A percentile compares a stretch with the other conserved stretches of the same genome.
Conservation (phyloP, 345 rosid genomes). For the Fremontodendron californicum region DNA sequence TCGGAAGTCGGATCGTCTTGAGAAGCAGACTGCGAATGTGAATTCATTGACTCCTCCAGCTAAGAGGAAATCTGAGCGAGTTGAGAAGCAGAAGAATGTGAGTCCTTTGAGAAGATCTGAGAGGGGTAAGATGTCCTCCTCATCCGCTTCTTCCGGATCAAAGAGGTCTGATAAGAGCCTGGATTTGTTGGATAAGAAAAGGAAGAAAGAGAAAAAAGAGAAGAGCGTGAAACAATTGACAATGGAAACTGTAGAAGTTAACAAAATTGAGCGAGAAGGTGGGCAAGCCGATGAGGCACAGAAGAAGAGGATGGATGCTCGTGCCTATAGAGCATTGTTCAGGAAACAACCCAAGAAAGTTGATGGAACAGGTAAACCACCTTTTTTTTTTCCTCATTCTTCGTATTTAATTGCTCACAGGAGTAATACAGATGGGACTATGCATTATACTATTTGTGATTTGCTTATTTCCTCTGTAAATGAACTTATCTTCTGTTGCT, state of each 20-base stretch:
- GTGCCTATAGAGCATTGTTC: constrained; percentile 43
- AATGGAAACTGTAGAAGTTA: constrained; percentile 32
- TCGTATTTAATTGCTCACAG: background rate
- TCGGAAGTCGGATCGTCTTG: constrained; percentile 57
- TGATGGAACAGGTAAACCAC: constrained; percentile 27
- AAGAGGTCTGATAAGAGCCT: constrained; percentile 32
- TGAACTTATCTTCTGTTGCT: background rate
- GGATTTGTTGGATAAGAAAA: constrained; percentile 22
- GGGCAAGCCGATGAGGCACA: background rate
- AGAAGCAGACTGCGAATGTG: constrained; percentile 26
- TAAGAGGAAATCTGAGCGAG: constrained; percentile 31
- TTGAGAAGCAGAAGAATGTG: constrained; percentile 32
- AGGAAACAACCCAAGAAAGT: constrained; percentile 27
- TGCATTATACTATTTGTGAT: background rate
- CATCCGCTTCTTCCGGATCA: constrained; percentile 36
- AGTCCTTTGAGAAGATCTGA: constrained; percentile 53
- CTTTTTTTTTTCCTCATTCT: background rate
- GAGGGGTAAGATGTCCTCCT: constrained; percentile 44
- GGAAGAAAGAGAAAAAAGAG: constrained; percentile 31
- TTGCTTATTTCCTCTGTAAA: background rate
- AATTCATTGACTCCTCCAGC: constrained; percentile 34
- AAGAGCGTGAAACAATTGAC: constrained; percentile 34
- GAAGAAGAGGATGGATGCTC: constrained; percentile 30
- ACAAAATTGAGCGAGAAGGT: constrained; percentile 12
- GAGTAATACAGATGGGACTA: background rate